Base-by-base conservation (phyloP, 768 basidiomycete species). In the Phanerodontia chrysosporium region DNA sequence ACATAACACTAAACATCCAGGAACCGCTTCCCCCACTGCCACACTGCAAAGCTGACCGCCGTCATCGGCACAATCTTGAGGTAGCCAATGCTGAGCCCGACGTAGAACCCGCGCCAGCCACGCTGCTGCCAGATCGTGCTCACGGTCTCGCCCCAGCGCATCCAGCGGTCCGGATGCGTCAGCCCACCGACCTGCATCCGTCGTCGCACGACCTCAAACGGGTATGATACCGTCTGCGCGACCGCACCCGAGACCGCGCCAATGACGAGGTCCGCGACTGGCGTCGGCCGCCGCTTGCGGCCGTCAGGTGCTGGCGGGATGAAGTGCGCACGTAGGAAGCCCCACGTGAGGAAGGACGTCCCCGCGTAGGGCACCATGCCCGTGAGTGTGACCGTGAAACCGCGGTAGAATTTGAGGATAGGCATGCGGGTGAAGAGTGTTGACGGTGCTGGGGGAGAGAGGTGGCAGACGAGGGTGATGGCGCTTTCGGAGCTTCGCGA, bases 361-460 rank as follows among this genome's bases (percentile, higher is more conserved):
- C 96, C 96, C 2, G 95, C 93, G 66, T 98, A 98, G 5, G 96
- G 96, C 30, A 98, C 78, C 82, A 98, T 98, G 46, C 97, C 96
- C 13, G 84, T 72, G 39, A 98, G 73, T 22, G 95, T 95, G 28
- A 97, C 93, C 7, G 87, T 86, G 74, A 98, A 98, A n/a, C 97
- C 96, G 22, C 97, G 90, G 70, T 98, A 99, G 74, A 98, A 94
- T 67, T 95, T 92, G 57, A 95, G 80, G 54, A 92, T 69, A 16
- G 90, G 89, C 66, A 89, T 83, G 67, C 48, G 63, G 53, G 63
- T 49, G 60, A 59, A 56, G 73, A 70, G 32, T 71, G 66, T 61
- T 53, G 64, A 36, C 44, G 70, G 61, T 14, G 71, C 4, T 42
- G 66, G 44, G 51, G 64, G 45, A 12, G 67, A 30, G 12, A 66